Conservation (phyloP, 345 rosid genomes). For the Turritis glabra region DNA sequence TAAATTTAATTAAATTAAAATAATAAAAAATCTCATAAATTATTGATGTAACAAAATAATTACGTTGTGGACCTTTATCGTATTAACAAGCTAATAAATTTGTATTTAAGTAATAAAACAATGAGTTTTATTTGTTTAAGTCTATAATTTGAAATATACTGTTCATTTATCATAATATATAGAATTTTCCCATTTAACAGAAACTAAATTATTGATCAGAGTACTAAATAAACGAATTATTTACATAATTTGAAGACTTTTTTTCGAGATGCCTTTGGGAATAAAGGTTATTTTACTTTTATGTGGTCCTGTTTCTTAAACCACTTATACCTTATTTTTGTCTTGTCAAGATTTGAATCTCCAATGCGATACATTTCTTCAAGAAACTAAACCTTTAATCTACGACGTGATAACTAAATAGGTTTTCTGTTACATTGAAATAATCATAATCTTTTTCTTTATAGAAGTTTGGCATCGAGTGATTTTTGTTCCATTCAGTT, state of each 20-base stretch:
- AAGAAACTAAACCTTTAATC: neutral
- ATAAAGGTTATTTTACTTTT: conserved; percentile 29
- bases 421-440: neutral
- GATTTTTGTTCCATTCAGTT: too few species aligned
- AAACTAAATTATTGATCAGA: neutral
- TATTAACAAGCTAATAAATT: neutral
- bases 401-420: neutral
- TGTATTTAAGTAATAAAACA: neutral
- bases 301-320: conserved; percentile 22
- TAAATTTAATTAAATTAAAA: neutral
- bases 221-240: neutral
- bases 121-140: neutral
- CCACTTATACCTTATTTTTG: conserved; percentile 25
- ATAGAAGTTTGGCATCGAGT: too few species aligned
- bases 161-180: neutral
- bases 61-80: neutral
- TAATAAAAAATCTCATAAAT: neutral
- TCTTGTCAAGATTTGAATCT: conserved; percentile 13
- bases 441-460: neutral
- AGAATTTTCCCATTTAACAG: neutral
- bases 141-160: neutral
- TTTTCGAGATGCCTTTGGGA: neutral
- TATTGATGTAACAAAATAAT: neutral
- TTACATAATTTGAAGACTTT: neutral
- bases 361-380: neutral